Evolutionary conservation across 164 flowering plant species (phyloP).

Genomic region (Malania oleifera): DNA sequence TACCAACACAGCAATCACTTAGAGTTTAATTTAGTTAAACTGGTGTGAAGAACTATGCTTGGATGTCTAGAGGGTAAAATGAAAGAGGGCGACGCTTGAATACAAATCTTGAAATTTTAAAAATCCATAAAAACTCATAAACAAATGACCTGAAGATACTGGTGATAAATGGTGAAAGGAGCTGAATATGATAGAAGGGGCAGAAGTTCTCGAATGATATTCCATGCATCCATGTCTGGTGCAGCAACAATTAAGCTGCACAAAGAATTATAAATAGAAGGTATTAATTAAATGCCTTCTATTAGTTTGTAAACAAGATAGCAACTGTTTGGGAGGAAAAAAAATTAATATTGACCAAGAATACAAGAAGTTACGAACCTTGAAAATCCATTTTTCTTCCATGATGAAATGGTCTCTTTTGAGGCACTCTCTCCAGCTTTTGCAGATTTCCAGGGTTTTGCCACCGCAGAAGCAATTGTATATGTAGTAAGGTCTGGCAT

Average conservation of each 20-base stretch:
- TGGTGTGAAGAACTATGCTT: background rate
- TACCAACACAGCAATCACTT: background rate
- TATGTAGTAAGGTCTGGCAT: conserved; percentile 20
- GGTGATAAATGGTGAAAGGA: conserved; percentile 89
- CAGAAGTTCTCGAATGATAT: conserved; percentile 52
- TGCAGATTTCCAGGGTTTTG: conserved; percentile 33
- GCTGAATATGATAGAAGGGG: conserved; percentile 84
- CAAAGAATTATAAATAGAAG: conserved; percentile 9
- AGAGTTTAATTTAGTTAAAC: background rate
- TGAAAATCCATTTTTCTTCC: conserved; percentile 91
- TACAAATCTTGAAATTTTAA: background rate
- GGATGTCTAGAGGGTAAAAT: no score
- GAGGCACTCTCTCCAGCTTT: conserved; percentile 74
- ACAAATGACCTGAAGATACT: conserved; percentile 69
- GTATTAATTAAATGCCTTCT: background rate
- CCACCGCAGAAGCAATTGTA: conserved; percentile 18
- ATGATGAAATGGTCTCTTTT: conserved; percentile 40
- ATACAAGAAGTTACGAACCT: conserved; percentile 34
- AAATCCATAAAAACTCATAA: background rate
- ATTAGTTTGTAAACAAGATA: background rate
- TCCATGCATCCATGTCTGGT: conserved; percentile 84
- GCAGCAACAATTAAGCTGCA: conserved; percentile 86
- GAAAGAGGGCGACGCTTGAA: background rate
- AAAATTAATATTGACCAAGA: conserved; percentile 5
- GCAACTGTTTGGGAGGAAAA: background rate